phyloP scores from a whole-genome alignment of 177 flowering plant species.

The Vitis hybrid region DNA sequence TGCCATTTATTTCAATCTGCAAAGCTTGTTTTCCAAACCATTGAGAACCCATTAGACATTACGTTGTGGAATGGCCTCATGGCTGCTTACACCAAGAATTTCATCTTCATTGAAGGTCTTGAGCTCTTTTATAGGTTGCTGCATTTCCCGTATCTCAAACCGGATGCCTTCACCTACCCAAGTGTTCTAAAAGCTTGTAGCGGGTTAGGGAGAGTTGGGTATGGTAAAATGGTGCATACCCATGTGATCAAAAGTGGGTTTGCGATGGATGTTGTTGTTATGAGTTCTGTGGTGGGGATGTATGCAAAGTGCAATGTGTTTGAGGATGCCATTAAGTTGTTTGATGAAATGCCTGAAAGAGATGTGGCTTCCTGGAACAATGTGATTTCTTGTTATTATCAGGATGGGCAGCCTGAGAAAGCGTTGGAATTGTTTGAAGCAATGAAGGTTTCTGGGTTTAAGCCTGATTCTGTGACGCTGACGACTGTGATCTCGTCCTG shows the following conservation, averaged over 20 bases:
- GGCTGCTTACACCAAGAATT: constrained; percentile 49
- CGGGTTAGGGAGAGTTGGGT: constrained; percentile 25
- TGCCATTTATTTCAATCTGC: constrained; percentile 27
- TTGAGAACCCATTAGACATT: constrained; percentile 45
- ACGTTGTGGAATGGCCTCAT: constrained; percentile 61
- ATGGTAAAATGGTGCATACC: constrained; percentile 41
- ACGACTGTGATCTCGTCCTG: constrained; percentile 47
- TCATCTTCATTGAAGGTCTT: constrained; percentile 41
- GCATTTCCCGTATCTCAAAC: constrained; percentile 28
- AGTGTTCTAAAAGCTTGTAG: constrained; percentile 56
- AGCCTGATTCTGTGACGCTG: constrained; percentile 48
- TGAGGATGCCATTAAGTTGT: constrained; percentile 30
- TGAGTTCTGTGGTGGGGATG: constrained; percentile 39
- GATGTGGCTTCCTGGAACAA: constrained; percentile 59
- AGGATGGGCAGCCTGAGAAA: constrained; percentile 38
- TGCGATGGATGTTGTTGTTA: constrained; percentile 43
- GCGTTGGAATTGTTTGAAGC: constrained; percentile 43
- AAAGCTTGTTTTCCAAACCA: constrained; percentile 34
- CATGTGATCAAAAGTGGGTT: constrained; percentile 40
- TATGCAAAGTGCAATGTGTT: constrained; percentile 51
- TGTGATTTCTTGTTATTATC: constrained; percentile 55
- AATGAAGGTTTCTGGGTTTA: constrained; percentile 38
- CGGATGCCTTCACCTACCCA: constrained; percentile 54
- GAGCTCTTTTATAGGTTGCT: constrained; percentile 32
- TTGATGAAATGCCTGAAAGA: constrained; percentile 53